phyloP scores from a whole-genome alignment of 129 eudicot species.

The Chrysanthemum makinoi region DNA sequence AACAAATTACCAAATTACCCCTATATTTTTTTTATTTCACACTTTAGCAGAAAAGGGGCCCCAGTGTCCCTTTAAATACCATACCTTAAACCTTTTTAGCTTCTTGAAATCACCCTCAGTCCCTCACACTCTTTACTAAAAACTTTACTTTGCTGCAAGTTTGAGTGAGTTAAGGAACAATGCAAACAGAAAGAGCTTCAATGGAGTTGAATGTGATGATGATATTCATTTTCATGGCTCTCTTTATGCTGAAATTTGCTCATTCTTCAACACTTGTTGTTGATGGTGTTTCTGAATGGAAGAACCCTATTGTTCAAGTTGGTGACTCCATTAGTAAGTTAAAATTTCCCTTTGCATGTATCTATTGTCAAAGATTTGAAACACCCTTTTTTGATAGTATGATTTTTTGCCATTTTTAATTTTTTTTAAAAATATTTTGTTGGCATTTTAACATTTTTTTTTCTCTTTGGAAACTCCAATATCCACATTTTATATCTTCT shows the following conservation, averaged over 20 bases:
- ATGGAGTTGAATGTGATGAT: constrained; percentile 23
- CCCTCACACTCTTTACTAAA: constrained; percentile 18
- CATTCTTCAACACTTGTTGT: constrained; percentile 63
- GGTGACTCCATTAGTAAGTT: constrained; percentile 90
- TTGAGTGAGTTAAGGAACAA: neutral
- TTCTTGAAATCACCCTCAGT: neutral
- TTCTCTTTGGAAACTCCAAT: too few relatives aligned
- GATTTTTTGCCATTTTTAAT: too few relatives aligned
- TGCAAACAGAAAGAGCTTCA: constrained; percentile 2
- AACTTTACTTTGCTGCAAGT: neutral
- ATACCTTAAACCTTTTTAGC: constrained; percentile 16
- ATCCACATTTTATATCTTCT: too few relatives aligned
- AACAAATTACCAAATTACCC: neutral
- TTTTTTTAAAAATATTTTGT: too few relatives aligned
- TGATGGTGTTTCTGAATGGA: constrained; percentile 87
- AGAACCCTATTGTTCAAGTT: constrained; percentile 64
- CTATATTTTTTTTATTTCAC: neutral
- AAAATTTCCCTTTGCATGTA: too few relatives aligned
- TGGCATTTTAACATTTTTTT: neutral
- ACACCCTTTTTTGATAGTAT: too few relatives aligned
- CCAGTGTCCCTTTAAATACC: constrained; percentile 11
- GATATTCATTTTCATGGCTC: constrained; percentile 32
- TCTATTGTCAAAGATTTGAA: too few relatives aligned
- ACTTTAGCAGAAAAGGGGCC: neutral
- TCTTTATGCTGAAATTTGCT: constrained; percentile 32